A percentile compares a stretch with the other conserved stretches of the same genome.
These are phyloP conservation scores for Suillus luteus DNA, from an alignment of 768 basidiomycete species.

Conservation along the genomic window DNA sequence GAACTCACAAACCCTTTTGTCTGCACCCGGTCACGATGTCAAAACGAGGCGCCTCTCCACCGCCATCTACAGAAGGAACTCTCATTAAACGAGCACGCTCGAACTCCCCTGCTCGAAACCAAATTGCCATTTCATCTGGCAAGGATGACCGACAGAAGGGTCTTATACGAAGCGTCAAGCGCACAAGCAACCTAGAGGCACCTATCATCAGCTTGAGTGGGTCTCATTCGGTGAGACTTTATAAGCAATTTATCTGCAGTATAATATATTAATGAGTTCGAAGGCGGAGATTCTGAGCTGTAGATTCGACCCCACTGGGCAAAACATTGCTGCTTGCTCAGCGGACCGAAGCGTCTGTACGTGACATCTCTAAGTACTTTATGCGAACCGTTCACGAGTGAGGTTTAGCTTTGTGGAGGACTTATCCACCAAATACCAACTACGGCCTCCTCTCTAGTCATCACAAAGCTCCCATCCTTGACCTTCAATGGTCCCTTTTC, in stretches of 20 bases:
- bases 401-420: slow-evolving; percentile 78
- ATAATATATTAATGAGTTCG: not conserved
- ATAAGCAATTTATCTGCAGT: slow-evolving; percentile 7
- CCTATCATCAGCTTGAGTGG: slow-evolving; percentile 92
- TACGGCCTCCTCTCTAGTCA: slow-evolving; percentile 82
- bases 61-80: slow-evolving; percentile 44
- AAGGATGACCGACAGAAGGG: slow-evolving; percentile 76
- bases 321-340: slow-evolving; percentile 91
- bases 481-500: slow-evolving; percentile 87
- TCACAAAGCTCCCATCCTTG: slow-evolving; percentile 89
- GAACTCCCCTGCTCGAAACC: slow-evolving; percentile 54
- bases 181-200: slow-evolving; percentile 91
- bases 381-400: slow-evolving; percentile 4
- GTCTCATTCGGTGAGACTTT: slow-evolving; percentile 71
- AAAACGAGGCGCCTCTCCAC: slow-evolving; percentile 67
- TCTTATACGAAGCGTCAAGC: slow-evolving; percentile 79
- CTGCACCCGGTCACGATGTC: slow-evolving; percentile 50
- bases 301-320: slow-evolving; percentile 92
- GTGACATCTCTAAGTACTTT: slow-evolving; percentile 34
- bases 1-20: not conserved
- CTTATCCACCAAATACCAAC: slow-evolving; percentile 91
- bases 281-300: slow-evolving; percentile 89
- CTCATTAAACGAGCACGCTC: slow-evolving; percentile 66
- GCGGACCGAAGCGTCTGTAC: slow-evolving; percentile 87
- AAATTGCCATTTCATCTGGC: slow-evolving; percentile 76